A percentile compares a stretch with the other conserved stretches of the same genome.
phyloP scores from a whole-genome alignment of 768 basidiomycete genomes.

The Mycena leptocephala region DNA sequence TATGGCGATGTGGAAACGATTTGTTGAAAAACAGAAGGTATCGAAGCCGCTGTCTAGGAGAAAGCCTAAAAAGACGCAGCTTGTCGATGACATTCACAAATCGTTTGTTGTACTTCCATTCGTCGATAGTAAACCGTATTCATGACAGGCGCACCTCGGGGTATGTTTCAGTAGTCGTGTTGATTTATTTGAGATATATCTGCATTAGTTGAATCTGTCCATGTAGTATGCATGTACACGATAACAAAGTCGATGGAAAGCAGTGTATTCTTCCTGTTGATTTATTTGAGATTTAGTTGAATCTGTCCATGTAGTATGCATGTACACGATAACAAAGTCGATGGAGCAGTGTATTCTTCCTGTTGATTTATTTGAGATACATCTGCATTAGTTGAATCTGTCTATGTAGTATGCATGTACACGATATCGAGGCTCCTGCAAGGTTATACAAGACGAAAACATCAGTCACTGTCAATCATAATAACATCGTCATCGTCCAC shows the following conservation, averaged over 20 bases:
- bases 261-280: too few relatives aligned
- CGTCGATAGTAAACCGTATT: background rate
- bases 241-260: too few relatives aligned
- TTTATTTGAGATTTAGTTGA: background rate
- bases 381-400: background rate
- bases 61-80: slow-evolving; percentile 1
- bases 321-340: background rate
- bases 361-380: background rate
- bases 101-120: slow-evolving; percentile 14
- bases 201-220: background rate
- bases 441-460: too few relatives aligned
- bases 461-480: slow-evolving; percentile 86
- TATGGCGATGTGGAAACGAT: background rate
- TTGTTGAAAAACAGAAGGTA: slow-evolving; percentile 11
- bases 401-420: slow-evolving; percentile 2
- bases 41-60: slow-evolving; percentile 21
- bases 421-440: too few relatives aligned
- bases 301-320: background rate
- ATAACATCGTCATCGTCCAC: slow-evolving; percentile 89
- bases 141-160: background rate
- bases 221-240: background rate
- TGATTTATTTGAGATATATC: background rate
- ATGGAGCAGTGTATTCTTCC: too few relatives aligned
- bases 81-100: background rate
- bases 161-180: too few relatives aligned